These are phyloP conservation scores for Sporothrix pseudoabietina DNA, from an alignment of 2,329 filamentous ascomycete species.

Conservation along the genomic window DNA sequence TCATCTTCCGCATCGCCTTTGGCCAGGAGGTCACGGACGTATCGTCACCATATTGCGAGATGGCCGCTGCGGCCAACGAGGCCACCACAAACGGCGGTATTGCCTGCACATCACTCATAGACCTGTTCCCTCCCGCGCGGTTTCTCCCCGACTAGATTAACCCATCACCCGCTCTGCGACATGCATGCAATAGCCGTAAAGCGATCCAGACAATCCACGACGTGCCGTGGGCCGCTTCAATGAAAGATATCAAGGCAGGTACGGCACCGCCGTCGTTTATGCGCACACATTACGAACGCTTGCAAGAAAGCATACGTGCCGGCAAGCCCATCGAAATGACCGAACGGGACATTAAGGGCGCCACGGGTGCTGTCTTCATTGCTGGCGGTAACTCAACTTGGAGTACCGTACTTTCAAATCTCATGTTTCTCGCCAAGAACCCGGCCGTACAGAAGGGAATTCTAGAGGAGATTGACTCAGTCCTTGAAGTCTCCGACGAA, in stretches of 20 bases:
- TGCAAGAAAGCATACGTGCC: conserved; percentile 38
- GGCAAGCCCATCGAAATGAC: conserved; percentile 42
- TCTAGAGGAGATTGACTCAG: conserved; percentile 49
- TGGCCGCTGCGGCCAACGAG: conserved; percentile 38
- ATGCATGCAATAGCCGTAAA: conserved; percentile 39
- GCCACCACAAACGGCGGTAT: conserved; percentile 40
- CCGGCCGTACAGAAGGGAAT: conserved; percentile 52
- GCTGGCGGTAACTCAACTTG: conserved; percentile 52
- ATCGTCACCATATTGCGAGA: conserved; percentile 46
- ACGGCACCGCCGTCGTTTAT: conserved; percentile 40
- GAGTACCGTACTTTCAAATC: conserved; percentile 46
- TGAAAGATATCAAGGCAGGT: conserved; percentile 42
- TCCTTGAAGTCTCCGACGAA: conserved; percentile 44
- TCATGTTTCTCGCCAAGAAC: conserved; percentile 48
- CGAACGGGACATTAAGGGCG: conserved; percentile 52
- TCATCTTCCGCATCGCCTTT: conserved; percentile 50
- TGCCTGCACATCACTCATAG: conserved; percentile 47
- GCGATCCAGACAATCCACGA: conserved; percentile 49
- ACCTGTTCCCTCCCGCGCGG: conserved; percentile 51
- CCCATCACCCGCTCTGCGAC: conserved; percentile 29
- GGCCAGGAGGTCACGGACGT: conserved; percentile 45
- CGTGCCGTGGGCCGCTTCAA: conserved; percentile 44
- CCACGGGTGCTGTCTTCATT: conserved; percentile 51
- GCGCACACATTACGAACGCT: conserved; percentile 39
- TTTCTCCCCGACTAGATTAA: conserved; percentile 43